Conservation (phyloP, 352 stramenopile species). For the Globisporangium camurandrum region DNA sequence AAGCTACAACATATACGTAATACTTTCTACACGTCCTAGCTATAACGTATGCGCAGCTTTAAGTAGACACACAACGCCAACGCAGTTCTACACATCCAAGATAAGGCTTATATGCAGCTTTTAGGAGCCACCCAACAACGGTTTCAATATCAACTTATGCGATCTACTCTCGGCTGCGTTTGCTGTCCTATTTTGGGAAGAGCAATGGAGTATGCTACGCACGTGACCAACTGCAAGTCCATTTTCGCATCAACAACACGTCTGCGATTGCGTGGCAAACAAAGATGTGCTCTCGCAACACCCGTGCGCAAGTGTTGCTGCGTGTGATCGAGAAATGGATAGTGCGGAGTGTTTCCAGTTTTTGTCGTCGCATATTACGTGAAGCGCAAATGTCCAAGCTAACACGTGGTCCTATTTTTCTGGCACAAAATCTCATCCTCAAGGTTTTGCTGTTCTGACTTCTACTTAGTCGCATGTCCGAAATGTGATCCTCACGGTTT, state of each 20-base stretch:
- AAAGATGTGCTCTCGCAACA: neutral
- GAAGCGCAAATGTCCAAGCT: neutral
- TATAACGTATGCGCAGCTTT: no score
- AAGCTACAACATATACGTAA: neutral
- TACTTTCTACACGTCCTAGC: no score
- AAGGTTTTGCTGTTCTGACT: neutral
- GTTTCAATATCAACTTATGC: conserved; percentile 7
- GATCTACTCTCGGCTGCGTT: conserved; percentile 1
- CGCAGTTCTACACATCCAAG: no score
- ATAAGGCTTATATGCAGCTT: neutral
- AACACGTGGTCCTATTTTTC: neutral
- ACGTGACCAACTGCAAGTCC: neutral
- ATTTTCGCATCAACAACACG: conserved; percentile 6
- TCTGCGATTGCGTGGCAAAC: conserved; percentile 4
- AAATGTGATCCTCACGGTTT: neutral
- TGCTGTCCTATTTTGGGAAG: conserved; percentile 1
- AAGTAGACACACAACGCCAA: no score
- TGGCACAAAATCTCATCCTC: neutral
- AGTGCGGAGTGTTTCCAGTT: neutral
- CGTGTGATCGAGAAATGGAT: neutral
- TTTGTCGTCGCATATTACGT: neutral
- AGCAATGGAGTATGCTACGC: neutral
- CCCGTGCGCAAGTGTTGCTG: neutral
- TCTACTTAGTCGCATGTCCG: neutral
- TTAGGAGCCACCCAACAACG: neutral